These are phyloP conservation scores for Nitzschia palea DNA, from an alignment of 108 stramenopile genomes.

Conservation along the genomic window DNA sequence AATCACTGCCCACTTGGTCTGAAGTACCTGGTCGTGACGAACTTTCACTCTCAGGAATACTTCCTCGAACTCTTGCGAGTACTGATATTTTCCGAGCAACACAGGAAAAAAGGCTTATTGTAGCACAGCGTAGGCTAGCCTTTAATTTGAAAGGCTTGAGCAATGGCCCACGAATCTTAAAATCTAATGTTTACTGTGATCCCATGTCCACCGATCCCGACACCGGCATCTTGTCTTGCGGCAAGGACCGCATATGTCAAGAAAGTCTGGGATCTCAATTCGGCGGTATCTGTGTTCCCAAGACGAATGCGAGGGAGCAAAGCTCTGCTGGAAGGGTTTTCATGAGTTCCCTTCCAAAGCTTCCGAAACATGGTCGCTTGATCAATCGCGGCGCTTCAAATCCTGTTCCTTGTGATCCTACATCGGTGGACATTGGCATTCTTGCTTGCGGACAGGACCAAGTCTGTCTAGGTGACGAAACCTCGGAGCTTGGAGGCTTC, in stretches of 20 bases:
- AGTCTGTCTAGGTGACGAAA: neutral
- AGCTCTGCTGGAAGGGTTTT: neutral
- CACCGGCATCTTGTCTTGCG: conserved; percentile 3
- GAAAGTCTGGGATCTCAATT: neutral
- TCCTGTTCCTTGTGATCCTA: neutral
- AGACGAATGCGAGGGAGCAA: neutral
- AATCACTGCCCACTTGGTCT: too few species aligned
- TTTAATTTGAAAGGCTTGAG: neutral
- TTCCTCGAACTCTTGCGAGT: neutral
- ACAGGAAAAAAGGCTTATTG: neutral
- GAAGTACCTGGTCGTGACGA: too few species aligned
- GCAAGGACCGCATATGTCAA: neutral
- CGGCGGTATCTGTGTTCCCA: neutral
- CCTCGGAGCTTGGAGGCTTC: conserved; percentile 8
- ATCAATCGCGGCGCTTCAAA: neutral
- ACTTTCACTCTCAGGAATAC: too few species aligned
- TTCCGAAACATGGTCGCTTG: neutral
- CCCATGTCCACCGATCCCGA: neutral
- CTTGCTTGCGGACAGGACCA: neutral
- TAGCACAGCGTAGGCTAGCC: neutral
- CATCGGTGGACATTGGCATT: conserved; percentile 2
- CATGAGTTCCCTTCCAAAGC: neutral
- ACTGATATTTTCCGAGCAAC: neutral
- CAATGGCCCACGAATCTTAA: neutral
- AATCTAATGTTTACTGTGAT: neutral